Base-by-base conservation (phyloP, 2,329 filamentous ascomycete species). In the Pseudocercospora eumusae region DNA sequence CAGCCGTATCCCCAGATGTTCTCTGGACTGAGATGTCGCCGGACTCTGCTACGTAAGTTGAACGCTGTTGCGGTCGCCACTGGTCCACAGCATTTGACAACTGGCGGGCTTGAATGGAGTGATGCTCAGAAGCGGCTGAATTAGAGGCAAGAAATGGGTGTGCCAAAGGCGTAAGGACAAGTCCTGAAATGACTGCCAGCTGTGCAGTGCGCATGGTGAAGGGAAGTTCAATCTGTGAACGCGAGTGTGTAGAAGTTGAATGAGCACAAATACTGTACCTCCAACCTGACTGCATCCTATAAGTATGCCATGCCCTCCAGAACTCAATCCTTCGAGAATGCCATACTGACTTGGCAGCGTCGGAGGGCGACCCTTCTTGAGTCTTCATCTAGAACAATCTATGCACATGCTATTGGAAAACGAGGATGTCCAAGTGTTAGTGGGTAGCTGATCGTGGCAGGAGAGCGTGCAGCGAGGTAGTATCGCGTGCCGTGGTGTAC, bases 21-120 rank as follows among this genome's bases (percentile, higher is more conserved):
- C 23, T 47, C 42, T 57, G 44, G 18, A 54, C 45, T 28, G 54
- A 54, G 50, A 53, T 50, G 23, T 61, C 57, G 28, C 57, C 53
- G 23, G 44, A 45, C 27, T 60, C 61, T n/a, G 60, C 60, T 23
- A 65, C 63, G 27, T 65, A 65, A n/a, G 53, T 56, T 31, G 64
- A 57, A 21, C 64, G 58, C 49, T 65, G 64, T 23, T 54, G 61
- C 49, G 64, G 64, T 47, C 64, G 61, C 21, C 63, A 64, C 9
- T 56, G 53, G 13, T 65, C 64, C 8, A 62, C 27, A 18, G 55
- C 42, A 23, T 54, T 44, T 15, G 55, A 47, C 1, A 59, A 13
- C 40, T 65, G 63, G 36, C 58, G 64, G 13, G 50, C 56, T 20
- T 42, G 49, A 13, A 64, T 49, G 7, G 50, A 55, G 15, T 57